Evolutionary conservation across 2,329 filamentous ascomycete species (phyloP).

Genomic region (Scedosporium apiospermum): DNA sequence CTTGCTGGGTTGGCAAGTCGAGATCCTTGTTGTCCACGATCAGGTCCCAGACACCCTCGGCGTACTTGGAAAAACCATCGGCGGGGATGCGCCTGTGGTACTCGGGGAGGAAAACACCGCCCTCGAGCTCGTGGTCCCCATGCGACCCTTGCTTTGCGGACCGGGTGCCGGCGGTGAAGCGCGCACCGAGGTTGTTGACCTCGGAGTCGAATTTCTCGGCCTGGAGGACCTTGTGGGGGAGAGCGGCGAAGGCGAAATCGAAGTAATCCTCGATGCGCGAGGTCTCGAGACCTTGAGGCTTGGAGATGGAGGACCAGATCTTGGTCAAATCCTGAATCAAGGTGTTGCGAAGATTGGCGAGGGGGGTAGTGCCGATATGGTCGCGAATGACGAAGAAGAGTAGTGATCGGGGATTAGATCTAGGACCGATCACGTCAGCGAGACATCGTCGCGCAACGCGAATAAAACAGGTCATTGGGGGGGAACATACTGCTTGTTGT

Average conservation of each 20-base stretch:
- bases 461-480: background rate
- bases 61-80: conserved; percentile 92
- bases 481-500: conserved; percentile 71
- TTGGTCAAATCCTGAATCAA: conserved; percentile 82
- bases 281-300: conserved; percentile 78
- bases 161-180: conserved; percentile 75
- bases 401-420: conserved; percentile 78
- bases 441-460: background rate
- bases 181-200: conserved; percentile 66
- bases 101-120: conserved; percentile 80
- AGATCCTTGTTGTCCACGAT: conserved; percentile 98
- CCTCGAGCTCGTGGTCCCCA: conserved; percentile 63
- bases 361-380: conserved; percentile 83
- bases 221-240: conserved; percentile 95
- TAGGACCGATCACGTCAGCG: conserved; percentile 22
- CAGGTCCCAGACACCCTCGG: conserved; percentile 92
- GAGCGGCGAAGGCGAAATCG: conserved; percentile 90
- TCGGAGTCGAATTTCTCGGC: conserved; percentile 81
- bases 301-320: conserved; percentile 89
- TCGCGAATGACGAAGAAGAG: conserved; percentile 99
- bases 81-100: conserved; percentile 95
- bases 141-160: conserved; percentile 53
- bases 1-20: conserved; percentile 92
- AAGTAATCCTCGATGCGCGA: conserved; percentile 95
- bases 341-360: conserved; percentile 83